A percentile compares a stretch with the other conserved stretches of the same genome.
Evolutionary conservation across 2,329 filamentous ascomycete species (phyloP).

Genomic region (Acrocalymma vagum): DNA sequence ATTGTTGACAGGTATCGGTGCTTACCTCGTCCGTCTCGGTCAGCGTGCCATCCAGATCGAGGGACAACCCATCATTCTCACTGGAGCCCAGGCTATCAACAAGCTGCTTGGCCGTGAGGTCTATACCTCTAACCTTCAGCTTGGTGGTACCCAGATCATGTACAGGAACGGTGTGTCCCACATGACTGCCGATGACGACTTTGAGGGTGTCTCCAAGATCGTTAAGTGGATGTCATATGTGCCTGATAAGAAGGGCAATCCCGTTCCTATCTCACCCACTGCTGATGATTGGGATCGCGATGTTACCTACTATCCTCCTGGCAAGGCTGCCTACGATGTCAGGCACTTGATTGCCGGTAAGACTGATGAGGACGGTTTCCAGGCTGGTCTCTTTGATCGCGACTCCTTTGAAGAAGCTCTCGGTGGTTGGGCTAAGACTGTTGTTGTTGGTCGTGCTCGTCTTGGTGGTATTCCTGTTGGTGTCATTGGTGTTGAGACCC

Average conservation of each 20-base stretch:
- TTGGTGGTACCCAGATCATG: slow-evolving; percentile 99
- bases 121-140: slow-evolving; percentile 98
- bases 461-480: slow-evolving; percentile 97
- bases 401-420: slow-evolving; percentile 97
- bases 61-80: slow-evolving; percentile 98
- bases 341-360: slow-evolving; percentile 92
- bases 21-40: slow-evolving; percentile 96
- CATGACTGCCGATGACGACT: slow-evolving; percentile 97
- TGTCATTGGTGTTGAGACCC: slow-evolving; percentile 96
- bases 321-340: slow-evolving; percentile 90
- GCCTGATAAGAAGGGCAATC: slow-evolving; percentile 91
- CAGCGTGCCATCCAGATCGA: slow-evolving; percentile 99
- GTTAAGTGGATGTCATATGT: slow-evolving; percentile 98
- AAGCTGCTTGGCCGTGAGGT: slow-evolving; percentile 97
- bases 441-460: slow-evolving; percentile 94
- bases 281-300: slow-evolving; percentile 93
- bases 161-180: slow-evolving; percentile 99
- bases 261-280: slow-evolving; percentile 89
- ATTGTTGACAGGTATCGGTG: slow-evolving; percentile 79
- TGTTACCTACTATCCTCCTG: slow-evolving; percentile 79
- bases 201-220: slow-evolving; percentile 96
- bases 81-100: slow-evolving; percentile 96
- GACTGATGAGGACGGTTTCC: slow-evolving; percentile 84
- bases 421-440: slow-evolving; percentile 95
- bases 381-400: slow-evolving; percentile 93